These are phyloP conservation scores for Chamaecrista fasciculata DNA, from an alignment of 306 rosid genomes.

Conservation along the genomic window DNA sequence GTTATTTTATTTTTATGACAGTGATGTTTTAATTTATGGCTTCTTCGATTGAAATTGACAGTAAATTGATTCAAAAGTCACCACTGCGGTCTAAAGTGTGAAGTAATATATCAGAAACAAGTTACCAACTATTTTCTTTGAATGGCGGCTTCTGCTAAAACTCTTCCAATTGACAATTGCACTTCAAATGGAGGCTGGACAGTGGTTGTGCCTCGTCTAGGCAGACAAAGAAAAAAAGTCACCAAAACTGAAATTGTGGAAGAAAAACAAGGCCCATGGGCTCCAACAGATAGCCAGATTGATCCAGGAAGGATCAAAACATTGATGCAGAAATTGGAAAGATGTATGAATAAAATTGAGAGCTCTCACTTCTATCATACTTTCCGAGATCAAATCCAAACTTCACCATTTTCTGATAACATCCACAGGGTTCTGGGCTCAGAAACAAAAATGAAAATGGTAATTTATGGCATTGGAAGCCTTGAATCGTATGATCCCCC, in stretches of 20 bases:
- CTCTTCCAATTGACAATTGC: constrained; percentile 24
- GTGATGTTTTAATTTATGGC: too few relatives aligned
- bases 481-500: constrained; percentile 68
- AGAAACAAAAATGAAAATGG: constrained; percentile 60
- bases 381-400: constrained; percentile 48
- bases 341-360: constrained; percentile 46
- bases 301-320: constrained; percentile 44
- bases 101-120: constrained; percentile 3
- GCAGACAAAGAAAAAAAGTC: constrained; percentile 40
- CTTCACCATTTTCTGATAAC: constrained; percentile 35
- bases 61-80: too few relatives aligned
- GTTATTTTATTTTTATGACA: too few relatives aligned
- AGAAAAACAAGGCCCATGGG: constrained; percentile 50
- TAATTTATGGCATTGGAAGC: constrained; percentile 85
- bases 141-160: constrained; percentile 64
- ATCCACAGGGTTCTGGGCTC: constrained; percentile 48
- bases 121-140: background rate
- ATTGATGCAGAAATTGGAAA: constrained; percentile 57
- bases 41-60: too few relatives aligned
- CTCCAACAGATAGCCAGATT: constrained; percentile 52
- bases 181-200: constrained; percentile 62
- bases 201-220: constrained; percentile 63
- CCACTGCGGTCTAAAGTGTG: background rate
- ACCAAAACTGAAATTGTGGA: constrained; percentile 28
- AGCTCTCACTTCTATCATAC: constrained; percentile 53